Evolutionary conservation across 169 alveolate genomes (phyloP).

Genomic region (Toxoplasma gondii): DNA sequence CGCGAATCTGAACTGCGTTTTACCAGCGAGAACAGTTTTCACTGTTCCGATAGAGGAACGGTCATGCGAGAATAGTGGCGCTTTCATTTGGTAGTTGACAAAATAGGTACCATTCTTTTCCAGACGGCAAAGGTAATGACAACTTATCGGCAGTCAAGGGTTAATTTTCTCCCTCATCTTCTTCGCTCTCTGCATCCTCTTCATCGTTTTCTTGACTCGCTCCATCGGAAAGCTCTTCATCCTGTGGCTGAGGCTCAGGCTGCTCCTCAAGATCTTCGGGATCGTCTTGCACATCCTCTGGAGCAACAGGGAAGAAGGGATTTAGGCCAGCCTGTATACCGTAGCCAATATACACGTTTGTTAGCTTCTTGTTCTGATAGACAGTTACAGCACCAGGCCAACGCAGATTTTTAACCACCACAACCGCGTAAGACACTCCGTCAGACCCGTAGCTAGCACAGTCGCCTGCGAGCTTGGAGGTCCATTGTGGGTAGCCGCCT

Average conservation of each 20-base stretch:
- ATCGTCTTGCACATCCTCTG: slow-evolving; percentile 77
- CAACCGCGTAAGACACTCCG: slow-evolving; percentile 72
- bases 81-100: too few species aligned
- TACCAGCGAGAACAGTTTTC: too few species aligned
- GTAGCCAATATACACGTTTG: slow-evolving; percentile 79
- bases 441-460: slow-evolving; percentile 57
- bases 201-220: slow-evolving; percentile 56
- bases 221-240: slow-evolving; percentile 69
- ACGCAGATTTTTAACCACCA: slow-evolving; percentile 70
- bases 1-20: too few species aligned
- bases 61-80: too few species aligned
- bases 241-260: slow-evolving; percentile 86
- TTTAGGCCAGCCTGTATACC: slow-evolving; percentile 77
- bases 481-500: slow-evolving; percentile 43
- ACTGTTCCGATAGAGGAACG: too few species aligned
- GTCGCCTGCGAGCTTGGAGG: slow-evolving; percentile 32
- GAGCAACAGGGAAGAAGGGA: slow-evolving; percentile 82
- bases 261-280: slow-evolving; percentile 82
- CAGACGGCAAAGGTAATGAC: too few species aligned
- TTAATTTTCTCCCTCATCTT: slow-evolving; percentile 21
- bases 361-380: slow-evolving; percentile 71
- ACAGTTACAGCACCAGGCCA: slow-evolving; percentile 87
- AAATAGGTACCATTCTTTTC: too few species aligned
- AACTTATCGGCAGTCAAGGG: background rate
- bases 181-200: background rate